Evolutionary conservation across 2,329 filamentous ascomycete species (phyloP).

Genomic region (Scedosporium apiospermum): DNA sequence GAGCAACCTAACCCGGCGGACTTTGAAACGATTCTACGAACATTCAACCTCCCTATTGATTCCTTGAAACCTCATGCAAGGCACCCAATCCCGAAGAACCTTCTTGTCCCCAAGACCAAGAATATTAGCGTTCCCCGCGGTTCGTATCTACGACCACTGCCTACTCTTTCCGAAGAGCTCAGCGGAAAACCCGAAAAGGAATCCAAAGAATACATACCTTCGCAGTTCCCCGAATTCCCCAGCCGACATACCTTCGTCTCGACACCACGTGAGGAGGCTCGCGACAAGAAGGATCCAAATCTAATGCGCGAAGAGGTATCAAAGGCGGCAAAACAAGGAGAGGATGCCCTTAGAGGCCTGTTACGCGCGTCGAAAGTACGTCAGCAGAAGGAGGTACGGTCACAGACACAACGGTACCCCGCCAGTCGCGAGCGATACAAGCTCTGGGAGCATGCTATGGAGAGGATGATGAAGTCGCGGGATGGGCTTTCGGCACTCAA

Average conservation of each 20-base stretch:
- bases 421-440: slow-evolving; percentile 46
- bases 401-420: slow-evolving; percentile 41
- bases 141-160: slow-evolving; percentile 29
- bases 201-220: slow-evolving; percentile 45
- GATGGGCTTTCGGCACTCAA: background rate
- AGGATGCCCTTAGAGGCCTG: slow-evolving; percentile 49
- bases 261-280: slow-evolving; percentile 36
- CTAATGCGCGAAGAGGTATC: slow-evolving; percentile 51
- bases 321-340: slow-evolving; percentile 50
- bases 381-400: slow-evolving; percentile 54
- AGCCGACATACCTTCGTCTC: slow-evolving; percentile 56
- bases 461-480: slow-evolving; percentile 37
- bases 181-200: slow-evolving; percentile 50
- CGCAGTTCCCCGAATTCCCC: slow-evolving; percentile 50
- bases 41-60: slow-evolving; percentile 40
- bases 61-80: slow-evolving; percentile 47
- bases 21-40: slow-evolving; percentile 42
- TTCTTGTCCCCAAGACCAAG: slow-evolving; percentile 26
- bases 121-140: background rate
- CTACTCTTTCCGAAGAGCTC: slow-evolving; percentile 42
- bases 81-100: slow-evolving; percentile 35
- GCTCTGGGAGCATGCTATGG: slow-evolving; percentile 54
- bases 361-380: slow-evolving; percentile 54
- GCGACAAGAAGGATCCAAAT: slow-evolving; percentile 39
- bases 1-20: slow-evolving; percentile 45